phyloP scores from a whole-genome alignment of 768 basidiomycete species.

The Brasilioporus rufonigricans region DNA sequence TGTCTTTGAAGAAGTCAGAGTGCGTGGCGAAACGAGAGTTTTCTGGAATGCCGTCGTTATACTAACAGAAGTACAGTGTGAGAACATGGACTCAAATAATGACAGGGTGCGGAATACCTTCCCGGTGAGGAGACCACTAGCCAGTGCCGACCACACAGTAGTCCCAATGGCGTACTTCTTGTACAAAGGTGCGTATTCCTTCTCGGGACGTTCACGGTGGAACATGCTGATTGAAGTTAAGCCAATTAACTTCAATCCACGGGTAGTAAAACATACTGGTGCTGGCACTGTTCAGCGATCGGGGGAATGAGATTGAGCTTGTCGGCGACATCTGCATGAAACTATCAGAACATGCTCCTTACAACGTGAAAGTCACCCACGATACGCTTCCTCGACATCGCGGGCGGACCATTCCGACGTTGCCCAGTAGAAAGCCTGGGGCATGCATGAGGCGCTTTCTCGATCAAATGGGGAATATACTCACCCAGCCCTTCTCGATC shows the following conservation, averaged over 20 bases:
- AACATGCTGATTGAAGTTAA: constrained; percentile 38
- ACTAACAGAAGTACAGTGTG: constrained; percentile 24
- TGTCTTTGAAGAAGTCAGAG: constrained; percentile 44
- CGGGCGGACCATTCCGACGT: constrained; percentile 57
- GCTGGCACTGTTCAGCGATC: constrained; percentile 51
- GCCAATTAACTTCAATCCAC: too few species aligned
- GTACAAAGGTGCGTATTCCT: constrained; percentile 48
- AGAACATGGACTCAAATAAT: background rate
- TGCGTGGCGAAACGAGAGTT: constrained; percentile 52
- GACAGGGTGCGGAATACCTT: constrained; percentile 32
- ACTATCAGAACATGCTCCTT: background rate
- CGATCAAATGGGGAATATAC: background rate
- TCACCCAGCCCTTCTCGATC: constrained; percentile 47
- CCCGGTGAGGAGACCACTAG: constrained; percentile 54
- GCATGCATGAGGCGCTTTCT: background rate
- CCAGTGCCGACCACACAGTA: constrained; percentile 56
- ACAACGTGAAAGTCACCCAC: constrained; percentile 15
- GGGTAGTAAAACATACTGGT: constrained; percentile 31
- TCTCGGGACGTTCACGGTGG: constrained; percentile 53
- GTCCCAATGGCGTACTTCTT: constrained; percentile 46
- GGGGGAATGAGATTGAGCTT: constrained; percentile 50
- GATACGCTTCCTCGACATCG: constrained; percentile 45
- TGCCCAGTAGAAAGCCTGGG: constrained; percentile 44
- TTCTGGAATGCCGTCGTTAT: constrained; percentile 50
- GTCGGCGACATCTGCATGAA: constrained; percentile 43